These are phyloP conservation scores for Paramecium caudatum DNA, from an alignment of 73 alveolate species.

Conservation along the genomic window DNA sequence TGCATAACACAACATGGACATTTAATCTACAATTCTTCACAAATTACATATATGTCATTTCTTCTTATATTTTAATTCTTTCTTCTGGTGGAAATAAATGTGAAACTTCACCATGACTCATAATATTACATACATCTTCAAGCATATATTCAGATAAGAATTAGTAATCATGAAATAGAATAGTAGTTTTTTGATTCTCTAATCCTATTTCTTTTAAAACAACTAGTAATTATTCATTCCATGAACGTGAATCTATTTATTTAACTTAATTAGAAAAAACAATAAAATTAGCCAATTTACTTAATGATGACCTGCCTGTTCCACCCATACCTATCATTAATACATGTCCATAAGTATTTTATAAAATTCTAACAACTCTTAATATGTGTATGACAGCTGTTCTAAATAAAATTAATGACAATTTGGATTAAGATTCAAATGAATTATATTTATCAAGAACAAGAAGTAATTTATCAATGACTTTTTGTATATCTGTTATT, in stretches of 20 bases:
- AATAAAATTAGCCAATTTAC: constrained; percentile 81
- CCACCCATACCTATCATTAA: constrained; percentile 91
- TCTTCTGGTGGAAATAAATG: constrained; percentile 79
- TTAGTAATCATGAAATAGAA: constrained; percentile 56
- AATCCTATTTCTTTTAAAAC: constrained; percentile 33
- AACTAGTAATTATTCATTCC: constrained; percentile 39
- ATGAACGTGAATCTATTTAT: constrained; percentile 37
- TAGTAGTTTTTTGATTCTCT: constrained; percentile 4
- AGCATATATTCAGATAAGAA: constrained; percentile 47
- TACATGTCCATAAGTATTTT: constrained; percentile 88
- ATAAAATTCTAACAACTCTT: constrained; percentile 83
- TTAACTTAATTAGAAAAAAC: constrained; percentile 66
- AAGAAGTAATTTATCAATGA: constrained; percentile 59
- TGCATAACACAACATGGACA: constrained; percentile 78
- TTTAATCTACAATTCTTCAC: constrained; percentile 75
- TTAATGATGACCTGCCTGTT: constrained; percentile 84
- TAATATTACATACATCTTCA: constrained; percentile 78
- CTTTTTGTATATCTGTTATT: constrained; percentile 60
- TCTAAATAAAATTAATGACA: constrained; percentile 85
- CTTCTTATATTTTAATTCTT: constrained; percentile 75
- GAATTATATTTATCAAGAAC: constrained; percentile 83
- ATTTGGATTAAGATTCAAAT: constrained; percentile 73
- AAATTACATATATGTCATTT: constrained; percentile 72
- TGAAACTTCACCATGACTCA: constrained; percentile 79
- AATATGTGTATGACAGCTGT: constrained; percentile 84